These are phyloP conservation scores for Yarrowia sp. DNA, from an alignment of 805 yeast species.

Conservation along the genomic window DNA sequence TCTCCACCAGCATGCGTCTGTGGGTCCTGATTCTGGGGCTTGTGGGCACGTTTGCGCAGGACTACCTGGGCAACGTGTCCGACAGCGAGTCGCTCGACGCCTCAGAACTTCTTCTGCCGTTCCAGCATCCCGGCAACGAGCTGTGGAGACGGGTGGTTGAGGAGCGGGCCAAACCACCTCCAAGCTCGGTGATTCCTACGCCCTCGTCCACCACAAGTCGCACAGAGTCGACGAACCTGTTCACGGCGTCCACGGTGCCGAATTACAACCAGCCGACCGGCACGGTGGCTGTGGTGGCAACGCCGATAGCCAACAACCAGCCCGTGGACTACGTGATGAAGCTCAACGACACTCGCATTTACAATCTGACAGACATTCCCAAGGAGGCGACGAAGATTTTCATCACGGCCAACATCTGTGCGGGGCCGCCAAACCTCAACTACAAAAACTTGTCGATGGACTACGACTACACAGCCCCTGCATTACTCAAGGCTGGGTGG, in stretches of 20 bases:
- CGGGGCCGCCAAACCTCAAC: slow-evolving; percentile 44
- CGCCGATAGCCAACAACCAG: slow-evolving; percentile 44
- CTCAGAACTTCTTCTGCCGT: background rate
- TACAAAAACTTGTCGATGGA: slow-evolving; percentile 42
- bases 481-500: slow-evolving; percentile 8
- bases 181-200: background rate
- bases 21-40: slow-evolving; percentile 1
- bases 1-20: slow-evolving; percentile 9
- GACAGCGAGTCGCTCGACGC: background rate
- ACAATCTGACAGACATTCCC: slow-evolving; percentile 43
- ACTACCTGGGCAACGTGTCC: slow-evolving; percentile 20
- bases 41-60: background rate
- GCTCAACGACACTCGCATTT: slow-evolving; percentile 48
- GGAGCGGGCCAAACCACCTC: background rate
- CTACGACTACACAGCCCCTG: slow-evolving; percentile 41
- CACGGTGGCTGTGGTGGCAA: slow-evolving; percentile 43
- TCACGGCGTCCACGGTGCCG: slow-evolving; percentile 27
- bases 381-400: slow-evolving; percentile 46
- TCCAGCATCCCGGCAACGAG: slow-evolving; percentile 2
- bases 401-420: slow-evolving; percentile 51
- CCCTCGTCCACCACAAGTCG: background rate
- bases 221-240: slow-evolving; percentile 12
- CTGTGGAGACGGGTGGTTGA: background rate
- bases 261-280: slow-evolving; percentile 7
- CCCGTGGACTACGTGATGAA: slow-evolving; percentile 47